Percentiles rank a stretch among this genome's conserved stretches.
These are phyloP conservation scores for Brassica incana DNA, from an alignment of 345 rosid genomes.

Conservation along the genomic window DNA sequence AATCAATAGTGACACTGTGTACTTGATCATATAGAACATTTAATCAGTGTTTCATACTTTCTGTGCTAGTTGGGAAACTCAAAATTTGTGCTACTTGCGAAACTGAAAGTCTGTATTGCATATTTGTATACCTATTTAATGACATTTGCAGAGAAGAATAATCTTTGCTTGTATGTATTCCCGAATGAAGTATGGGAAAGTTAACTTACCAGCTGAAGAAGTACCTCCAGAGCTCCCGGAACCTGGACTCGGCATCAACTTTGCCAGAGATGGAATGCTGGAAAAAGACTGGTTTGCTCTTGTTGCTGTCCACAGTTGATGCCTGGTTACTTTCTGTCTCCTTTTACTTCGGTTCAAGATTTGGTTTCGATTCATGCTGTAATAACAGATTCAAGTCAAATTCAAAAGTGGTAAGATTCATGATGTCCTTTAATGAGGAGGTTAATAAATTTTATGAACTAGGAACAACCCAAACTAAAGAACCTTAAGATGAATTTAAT, in stretches of 20 bases:
- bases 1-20: conserved; percentile 1
- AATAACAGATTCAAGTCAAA: conserved; percentile 61
- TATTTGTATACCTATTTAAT: neutral
- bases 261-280: conserved; percentile 83
- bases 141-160: conserved; percentile 63
- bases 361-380: conserved; percentile 45
- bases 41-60: neutral
- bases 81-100: neutral
- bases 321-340: conserved; percentile 56
- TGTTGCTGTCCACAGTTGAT: conserved; percentile 81
- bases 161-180: conserved; percentile 79
- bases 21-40: neutral
- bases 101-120: conserved; percentile 15
- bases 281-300: conserved; percentile 82
- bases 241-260: conserved; percentile 87
- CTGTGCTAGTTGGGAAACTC: conserved; percentile 18
- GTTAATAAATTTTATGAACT: too few relatives aligned
- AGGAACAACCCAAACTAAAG: too few relatives aligned
- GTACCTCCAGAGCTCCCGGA: conserved; percentile 94
- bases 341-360: conserved; percentile 56
- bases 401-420: conserved; percentile 50
- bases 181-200: conserved; percentile 83
- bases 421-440: neutral
- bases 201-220: conserved; percentile 82
- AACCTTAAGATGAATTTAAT: too few relatives aligned